Percentiles rank a stretch among this genome's conserved stretches.
Evolutionary conservation across 352 stramenopile species (phyloP).

Genomic region (Halophytophthora polymorphica): DNA sequence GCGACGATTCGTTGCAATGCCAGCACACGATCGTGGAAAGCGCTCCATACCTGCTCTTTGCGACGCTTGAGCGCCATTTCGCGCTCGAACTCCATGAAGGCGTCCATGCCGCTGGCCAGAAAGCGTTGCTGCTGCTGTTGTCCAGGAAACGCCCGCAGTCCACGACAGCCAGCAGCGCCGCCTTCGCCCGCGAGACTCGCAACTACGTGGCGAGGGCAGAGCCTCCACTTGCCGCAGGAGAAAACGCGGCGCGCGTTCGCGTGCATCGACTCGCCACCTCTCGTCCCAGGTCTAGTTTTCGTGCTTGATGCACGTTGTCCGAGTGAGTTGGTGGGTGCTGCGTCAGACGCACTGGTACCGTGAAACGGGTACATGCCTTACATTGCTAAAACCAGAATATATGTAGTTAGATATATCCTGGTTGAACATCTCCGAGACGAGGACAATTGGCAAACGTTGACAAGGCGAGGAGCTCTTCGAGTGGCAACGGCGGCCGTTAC

Average conservation of each 20-base stretch:
- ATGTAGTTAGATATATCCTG: too few species aligned
- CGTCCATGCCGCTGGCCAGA: conserved; percentile 56
- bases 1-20: neutral
- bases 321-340: too few species aligned
- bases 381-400: too few species aligned
- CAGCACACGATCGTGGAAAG: conserved; percentile 3
- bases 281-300: too few species aligned
- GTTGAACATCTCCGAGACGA: too few species aligned
- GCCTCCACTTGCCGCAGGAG: conserved; percentile 13
- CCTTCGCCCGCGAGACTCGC: neutral
- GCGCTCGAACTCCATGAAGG: conserved; percentile 85
- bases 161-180: neutral
- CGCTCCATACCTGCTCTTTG: conserved; percentile 28
- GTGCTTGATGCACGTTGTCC: too few species aligned
- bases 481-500: too few species aligned
- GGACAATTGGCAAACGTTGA: too few species aligned
- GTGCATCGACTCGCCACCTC: neutral
- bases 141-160: too few species aligned
- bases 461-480: too few species aligned
- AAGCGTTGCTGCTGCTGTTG: conserved; percentile 18
- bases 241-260: conserved; percentile 12
- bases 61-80: conserved; percentile 71
- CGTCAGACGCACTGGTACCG: too few species aligned
- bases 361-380: too few species aligned
- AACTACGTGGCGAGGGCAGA: conserved; percentile 9